phyloP scores from a whole-genome alignment of 495 filamentous ascomycete species.

The Penicillium turbatum region DNA sequence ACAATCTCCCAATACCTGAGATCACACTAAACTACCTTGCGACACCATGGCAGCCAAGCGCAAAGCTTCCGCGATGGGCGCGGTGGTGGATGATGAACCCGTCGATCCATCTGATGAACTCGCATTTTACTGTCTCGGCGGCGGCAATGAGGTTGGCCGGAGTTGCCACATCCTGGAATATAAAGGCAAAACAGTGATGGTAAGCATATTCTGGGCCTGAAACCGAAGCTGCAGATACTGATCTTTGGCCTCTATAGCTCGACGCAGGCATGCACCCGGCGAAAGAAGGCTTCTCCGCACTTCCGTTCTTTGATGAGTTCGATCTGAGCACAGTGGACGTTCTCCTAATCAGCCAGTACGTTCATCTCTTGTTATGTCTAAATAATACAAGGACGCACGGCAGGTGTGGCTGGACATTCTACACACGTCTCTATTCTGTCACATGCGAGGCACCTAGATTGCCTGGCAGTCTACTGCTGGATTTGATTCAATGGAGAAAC shows the following conservation, averaged over 20 bases:
- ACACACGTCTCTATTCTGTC: not conserved
- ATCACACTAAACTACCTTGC: not conserved
- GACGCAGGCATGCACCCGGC: slow-evolving; percentile 96
- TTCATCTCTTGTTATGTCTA: slow-evolving; percentile 16
- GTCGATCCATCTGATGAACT: slow-evolving; percentile 82
- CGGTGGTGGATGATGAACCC: slow-evolving; percentile 57
- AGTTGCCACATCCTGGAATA: slow-evolving; percentile 98
- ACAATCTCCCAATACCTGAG: not conserved
- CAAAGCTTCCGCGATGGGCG: slow-evolving; percentile 64
- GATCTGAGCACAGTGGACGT: slow-evolving; percentile 96
- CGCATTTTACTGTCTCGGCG: slow-evolving; percentile 87
- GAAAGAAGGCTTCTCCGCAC: slow-evolving; percentile 88
- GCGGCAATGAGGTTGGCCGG: slow-evolving; percentile 93
- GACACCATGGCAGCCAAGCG: slow-evolving; percentile 67
- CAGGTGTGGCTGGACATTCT: not conserved
- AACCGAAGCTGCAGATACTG: slow-evolving; percentile 9
- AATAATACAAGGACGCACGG: not conserved
- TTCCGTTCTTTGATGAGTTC: slow-evolving; percentile 98
- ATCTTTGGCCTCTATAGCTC: slow-evolving; percentile 52
- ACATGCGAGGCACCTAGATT: slow-evolving; percentile 3
- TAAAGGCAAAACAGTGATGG: slow-evolving; percentile 99
- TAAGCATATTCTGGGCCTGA: slow-evolving; percentile 39
- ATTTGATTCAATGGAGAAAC: not conserved
- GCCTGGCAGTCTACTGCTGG: not conserved
- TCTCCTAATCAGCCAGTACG: slow-evolving; percentile 96